These are phyloP conservation scores for Neurospora tetraspora DNA, from an alignment of 495 filamentous ascomycete species.

Conservation along the genomic window DNA sequence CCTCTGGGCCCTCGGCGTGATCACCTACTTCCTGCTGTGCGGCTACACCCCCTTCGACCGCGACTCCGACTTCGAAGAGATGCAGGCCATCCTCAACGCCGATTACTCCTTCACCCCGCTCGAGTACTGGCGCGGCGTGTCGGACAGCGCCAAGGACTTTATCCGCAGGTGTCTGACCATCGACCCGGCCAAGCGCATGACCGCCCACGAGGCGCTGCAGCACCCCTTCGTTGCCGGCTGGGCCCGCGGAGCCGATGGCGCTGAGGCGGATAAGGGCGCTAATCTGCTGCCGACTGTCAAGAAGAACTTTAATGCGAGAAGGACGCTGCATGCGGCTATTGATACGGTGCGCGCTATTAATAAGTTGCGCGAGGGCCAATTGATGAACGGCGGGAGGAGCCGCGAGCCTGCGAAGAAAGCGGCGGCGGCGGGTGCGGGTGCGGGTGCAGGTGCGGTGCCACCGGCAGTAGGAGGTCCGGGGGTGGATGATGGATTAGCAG, in stretches of 20 bases:
- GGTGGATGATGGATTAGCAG: background rate
- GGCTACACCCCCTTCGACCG: slow-evolving; percentile 98
- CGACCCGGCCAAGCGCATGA: slow-evolving; percentile 77
- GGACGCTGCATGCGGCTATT: slow-evolving; percentile 91
- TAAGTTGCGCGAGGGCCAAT: slow-evolving; percentile 77
- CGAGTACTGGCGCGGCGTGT: slow-evolving; percentile 94
- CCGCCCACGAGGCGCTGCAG: slow-evolving; percentile 84
- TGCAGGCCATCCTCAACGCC: slow-evolving; percentile 94
- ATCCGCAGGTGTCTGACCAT: slow-evolving; percentile 77
- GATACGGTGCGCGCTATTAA: slow-evolving; percentile 98
- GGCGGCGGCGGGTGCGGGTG: slow-evolving; percentile 1
- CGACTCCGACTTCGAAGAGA: slow-evolving; percentile 94
- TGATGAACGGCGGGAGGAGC: slow-evolving; percentile 55
- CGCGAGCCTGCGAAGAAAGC: slow-evolving; percentile 24
- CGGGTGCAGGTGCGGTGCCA: background rate
- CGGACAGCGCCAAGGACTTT: slow-evolving; percentile 76
- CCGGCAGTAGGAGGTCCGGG: background rate
- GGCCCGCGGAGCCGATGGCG: slow-evolving; percentile 21
- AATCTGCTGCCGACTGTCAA: slow-evolving; percentile 89
- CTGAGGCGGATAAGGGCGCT: slow-evolving; percentile 57
- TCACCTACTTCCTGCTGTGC: slow-evolving; percentile 95
- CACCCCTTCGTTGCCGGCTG: slow-evolving; percentile 75
- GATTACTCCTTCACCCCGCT: slow-evolving; percentile 94
- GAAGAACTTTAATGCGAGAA: slow-evolving; percentile 97
- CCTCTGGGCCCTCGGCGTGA: slow-evolving; percentile 93